Conservation (phyloP, 352 stramenopile genomes). For the Phytophthora rubi region DNA sequence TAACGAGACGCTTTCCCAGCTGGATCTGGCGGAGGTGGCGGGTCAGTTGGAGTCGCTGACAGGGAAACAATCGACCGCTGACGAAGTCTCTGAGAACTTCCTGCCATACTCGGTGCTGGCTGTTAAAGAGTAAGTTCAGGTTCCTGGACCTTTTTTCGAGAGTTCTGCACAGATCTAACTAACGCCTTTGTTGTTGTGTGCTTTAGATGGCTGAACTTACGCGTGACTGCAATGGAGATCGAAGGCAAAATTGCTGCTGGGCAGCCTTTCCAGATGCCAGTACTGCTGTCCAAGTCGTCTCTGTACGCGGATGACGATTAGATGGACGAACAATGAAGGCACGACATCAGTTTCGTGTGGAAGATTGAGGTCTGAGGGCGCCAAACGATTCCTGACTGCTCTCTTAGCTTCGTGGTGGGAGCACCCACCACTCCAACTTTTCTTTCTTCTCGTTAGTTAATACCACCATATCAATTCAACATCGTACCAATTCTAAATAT, state of each 20-base stretch:
- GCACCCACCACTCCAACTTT: background rate
- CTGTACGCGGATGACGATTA: conserved; percentile 89
- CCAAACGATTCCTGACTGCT: background rate
- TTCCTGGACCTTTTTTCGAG: background rate
- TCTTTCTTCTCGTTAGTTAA: conserved; percentile 22
- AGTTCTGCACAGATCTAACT: background rate
- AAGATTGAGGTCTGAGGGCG: conserved; percentile 1
- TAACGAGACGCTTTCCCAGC: conserved; percentile 73
- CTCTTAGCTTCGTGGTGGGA: background rate
- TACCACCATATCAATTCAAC: conserved; percentile 3
- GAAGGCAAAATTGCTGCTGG: conserved; percentile 82
- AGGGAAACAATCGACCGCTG: conserved; percentile 73
- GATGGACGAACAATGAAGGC: conserved; percentile 7
- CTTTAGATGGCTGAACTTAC: conserved; percentile 83
- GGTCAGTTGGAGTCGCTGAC: conserved; percentile 82
- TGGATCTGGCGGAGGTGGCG: conserved; percentile 77
- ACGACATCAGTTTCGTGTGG: background rate
- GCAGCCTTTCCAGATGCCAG: conserved; percentile 82
- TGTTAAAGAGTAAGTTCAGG: conserved; percentile 85
- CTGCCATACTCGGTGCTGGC: conserved; percentile 84
- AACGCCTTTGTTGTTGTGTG: conserved; percentile 18
- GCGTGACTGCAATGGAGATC: conserved; percentile 87
- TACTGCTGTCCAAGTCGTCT: conserved; percentile 88
- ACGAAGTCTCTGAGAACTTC: conserved; percentile 70
- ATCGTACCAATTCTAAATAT: background rate